A percentile compares a stretch with the other conserved stretches of the same genome.
phyloP scores from a whole-genome alignment of 371 early-diverging fungal genomes.

The Sporodiniella umbellata region DNA sequence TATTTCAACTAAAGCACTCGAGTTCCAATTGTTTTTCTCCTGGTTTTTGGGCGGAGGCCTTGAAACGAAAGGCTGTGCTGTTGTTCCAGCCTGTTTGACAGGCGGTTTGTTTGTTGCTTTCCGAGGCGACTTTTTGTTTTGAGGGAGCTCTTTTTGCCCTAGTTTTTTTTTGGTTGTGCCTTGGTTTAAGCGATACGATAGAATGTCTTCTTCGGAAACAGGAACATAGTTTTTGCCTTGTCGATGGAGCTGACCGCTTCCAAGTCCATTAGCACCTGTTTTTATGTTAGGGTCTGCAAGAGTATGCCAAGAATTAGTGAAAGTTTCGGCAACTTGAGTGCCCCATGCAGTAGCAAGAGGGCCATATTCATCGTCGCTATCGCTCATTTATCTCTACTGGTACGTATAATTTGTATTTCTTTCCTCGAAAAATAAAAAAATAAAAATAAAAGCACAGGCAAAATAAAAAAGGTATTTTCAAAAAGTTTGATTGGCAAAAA shows the following conservation, averaged over 20 bases:
- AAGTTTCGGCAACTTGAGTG: not conserved
- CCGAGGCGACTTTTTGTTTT: not conserved
- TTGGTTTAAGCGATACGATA: slow-evolving; percentile 34
- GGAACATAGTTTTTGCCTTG: slow-evolving; percentile 40
- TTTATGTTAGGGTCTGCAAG: slow-evolving; percentile 35
- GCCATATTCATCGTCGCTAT: slow-evolving; percentile 5
- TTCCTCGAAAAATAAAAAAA: not conserved
- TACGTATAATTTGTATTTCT: not conserved
- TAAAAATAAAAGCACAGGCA: no score
- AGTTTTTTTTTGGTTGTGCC: slow-evolving; percentile 23
- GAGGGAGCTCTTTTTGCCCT: not conserved
- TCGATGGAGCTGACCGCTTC: slow-evolving; percentile 41
- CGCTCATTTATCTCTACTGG: not conserved
- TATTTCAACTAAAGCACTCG: slow-evolving; percentile 12
- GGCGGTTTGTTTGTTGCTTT: not conserved
- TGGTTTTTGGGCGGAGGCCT: not conserved
- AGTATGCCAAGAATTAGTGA: slow-evolving; percentile 19
- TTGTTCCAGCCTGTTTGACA: not conserved
- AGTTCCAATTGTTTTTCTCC: slow-evolving; percentile 13
- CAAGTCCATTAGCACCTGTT: slow-evolving; percentile 33
- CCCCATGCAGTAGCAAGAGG: slow-evolving; percentile 10
- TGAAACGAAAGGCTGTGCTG: not conserved
- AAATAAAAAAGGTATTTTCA: no score
- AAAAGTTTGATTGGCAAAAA: not conserved
- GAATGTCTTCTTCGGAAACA: slow-evolving; percentile 36